Evolutionary conservation across 371 early-diverging fungal species (phyloP), one percentile per base, ranked within the genome.

Genomic region (Mucor velutinosus): DNA sequence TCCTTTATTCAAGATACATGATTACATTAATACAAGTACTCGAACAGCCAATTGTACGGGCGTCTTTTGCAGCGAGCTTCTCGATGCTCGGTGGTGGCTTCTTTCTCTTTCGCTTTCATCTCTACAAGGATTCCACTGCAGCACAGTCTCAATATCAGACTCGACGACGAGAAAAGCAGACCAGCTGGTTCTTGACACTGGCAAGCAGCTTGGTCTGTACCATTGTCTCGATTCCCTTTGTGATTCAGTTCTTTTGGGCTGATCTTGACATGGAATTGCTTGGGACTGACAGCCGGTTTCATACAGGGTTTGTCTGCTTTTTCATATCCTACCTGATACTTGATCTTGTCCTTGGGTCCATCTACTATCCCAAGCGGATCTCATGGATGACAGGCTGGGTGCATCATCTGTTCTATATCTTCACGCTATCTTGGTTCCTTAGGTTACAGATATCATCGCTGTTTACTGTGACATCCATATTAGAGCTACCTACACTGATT

Each of bases 361-460:
- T 71, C 11, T 82, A 80, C 30, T 86, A 86, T 49, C 69, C 76
- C 19, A 66, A 58, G 29, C 77, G 79, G 17, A 72, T 86, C 23
- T 77, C 75, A 12, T 70, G 75, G 3, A 71, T 83, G 61, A 83
- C 84, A 56, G 83, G 82, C 1, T 83, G 82, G 75, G 53, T 80
- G 2, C 86, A 86, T 61, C 86, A 86, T 45, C 66, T 78, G 10
- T 73, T 81, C 19, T 86, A 86, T 58, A 65, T 67, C 4, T 35
- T 62, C 15, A 59, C 71, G 3, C 53, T 76, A 8, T 21, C 55
- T 21, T 79, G 67, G 59, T 65, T 78, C 53, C 45, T 73, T 17
- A 32, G 63, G 1, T 19, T 59, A 12, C 63, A 60, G 7, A 65
- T 67, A 25, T 56, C 73, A 7, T 75, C 75, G 14, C 64, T 76